These are phyloP conservation scores for Globisporangium megalacanthum DNA, from an alignment of 352 stramenopile species.

Conservation along the genomic window DNA sequence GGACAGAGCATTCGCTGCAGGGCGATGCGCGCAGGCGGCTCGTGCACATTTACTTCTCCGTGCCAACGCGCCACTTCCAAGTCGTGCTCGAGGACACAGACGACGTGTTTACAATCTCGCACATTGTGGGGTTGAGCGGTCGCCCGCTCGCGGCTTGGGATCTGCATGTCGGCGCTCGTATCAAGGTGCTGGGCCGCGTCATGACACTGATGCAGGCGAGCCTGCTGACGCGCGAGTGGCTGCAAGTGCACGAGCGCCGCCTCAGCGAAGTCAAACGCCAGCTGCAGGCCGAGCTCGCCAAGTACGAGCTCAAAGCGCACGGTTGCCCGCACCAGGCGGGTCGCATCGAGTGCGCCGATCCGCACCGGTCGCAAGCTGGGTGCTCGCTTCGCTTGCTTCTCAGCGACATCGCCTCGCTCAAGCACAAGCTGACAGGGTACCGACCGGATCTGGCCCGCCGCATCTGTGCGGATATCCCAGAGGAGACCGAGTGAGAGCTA, in stretches of 20 bases:
- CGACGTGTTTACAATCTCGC: conserved; percentile 75
- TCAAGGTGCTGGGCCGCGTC: conserved; percentile 47
- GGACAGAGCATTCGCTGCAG: conserved; percentile 41
- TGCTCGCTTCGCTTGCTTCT: conserved; percentile 47
- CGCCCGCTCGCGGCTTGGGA: conserved; percentile 52
- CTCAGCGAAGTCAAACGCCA: conserved; percentile 30
- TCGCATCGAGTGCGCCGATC: conserved; percentile 47
- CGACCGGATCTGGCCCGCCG: conserved; percentile 49
- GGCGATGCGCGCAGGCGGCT: conserved; percentile 27
- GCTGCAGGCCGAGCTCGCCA: conserved; percentile 48
- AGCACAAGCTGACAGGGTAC: conserved; percentile 41
- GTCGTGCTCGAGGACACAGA: conserved; percentile 55
- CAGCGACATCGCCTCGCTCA: conserved; percentile 35
- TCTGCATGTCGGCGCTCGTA: conserved; percentile 56
- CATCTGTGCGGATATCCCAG: conserved; percentile 32
- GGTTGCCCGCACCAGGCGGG: conserved; percentile 18
- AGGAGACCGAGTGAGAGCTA: conserved; percentile 18
- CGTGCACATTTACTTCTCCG: conserved; percentile 59
- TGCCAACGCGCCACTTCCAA: conserved; percentile 59
- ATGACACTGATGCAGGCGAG: conserved; percentile 74
- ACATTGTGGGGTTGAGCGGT: conserved; percentile 43
- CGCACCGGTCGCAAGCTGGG: conserved; percentile 31
- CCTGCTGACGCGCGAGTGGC: conserved; percentile 69
- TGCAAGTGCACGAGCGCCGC: conserved; percentile 43
- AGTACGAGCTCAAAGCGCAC: conserved; percentile 51